Evolutionary conservation across 2,329 filamentous ascomycete species (phyloP), one percentile per base, ranked within the genome.

Genomic region (Colletotrichum sp.): DNA sequence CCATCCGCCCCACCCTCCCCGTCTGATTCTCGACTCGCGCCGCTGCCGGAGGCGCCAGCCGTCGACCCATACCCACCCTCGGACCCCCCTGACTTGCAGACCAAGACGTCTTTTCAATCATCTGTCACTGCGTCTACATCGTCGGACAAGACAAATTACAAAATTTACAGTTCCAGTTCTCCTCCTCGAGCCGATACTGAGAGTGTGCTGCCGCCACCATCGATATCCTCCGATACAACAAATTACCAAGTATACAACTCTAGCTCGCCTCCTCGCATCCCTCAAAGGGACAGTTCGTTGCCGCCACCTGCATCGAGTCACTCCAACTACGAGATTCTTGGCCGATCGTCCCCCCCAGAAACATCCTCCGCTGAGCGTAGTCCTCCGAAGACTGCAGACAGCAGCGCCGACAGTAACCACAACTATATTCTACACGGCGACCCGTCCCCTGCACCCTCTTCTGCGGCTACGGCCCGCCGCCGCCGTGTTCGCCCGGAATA

Each of bases 351-450:
- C 1, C 88, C 87, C 18, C 80, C 83, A 3, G 84, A 86, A 34
- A 83, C 84, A 13, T 87, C 82, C 61, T 81, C 82, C 80, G 82
- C 81, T 81, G 83, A 79, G 79, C 84, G 72, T 72, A 80, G 81
- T 64, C 83, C 83, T 39, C 82, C 80, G 16, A 76, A 77, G 26
- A 85, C 84, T 8, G 81, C 83, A 10, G 85, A 85, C 70, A 86
- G 84, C 75, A 84, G 88, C 77, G 80, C 83, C 8, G 85, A 85
- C 71, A 86, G 84, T 75, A 84, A 88, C 76, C 83, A 84, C 68
- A 93, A 93, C 78, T 92, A 90, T 82, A 82, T 91, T 18, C 79
- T 92, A 21, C 86, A 91, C 82, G 86, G 86, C 67, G 85, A 86
- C 26, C 80, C 83, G 5, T 87, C 87, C 6, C 78, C 82, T 24